A percentile compares a stretch with the other conserved stretches of the same genome.
phyloP scores from a whole-genome alignment of 2,329 filamentous ascomycete species.

The Fonsecaea pedrosoi region DNA sequence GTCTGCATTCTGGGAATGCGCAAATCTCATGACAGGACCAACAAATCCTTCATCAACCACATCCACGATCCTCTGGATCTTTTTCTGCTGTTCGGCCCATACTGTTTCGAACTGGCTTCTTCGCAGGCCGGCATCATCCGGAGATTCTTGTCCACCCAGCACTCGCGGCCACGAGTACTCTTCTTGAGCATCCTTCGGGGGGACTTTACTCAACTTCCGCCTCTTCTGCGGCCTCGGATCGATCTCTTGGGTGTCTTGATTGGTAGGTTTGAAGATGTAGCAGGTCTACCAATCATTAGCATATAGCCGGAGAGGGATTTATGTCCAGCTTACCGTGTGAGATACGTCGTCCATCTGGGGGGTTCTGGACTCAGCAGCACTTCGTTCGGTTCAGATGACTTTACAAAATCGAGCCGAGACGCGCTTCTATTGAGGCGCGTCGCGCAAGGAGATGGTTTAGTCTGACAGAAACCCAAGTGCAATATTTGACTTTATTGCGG shows the following conservation, averaged over 20 bases:
- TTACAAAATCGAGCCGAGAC: not conserved
- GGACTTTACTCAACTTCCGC: slow-evolving; percentile 58
- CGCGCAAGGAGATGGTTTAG: not conserved
- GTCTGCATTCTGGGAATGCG: not conserved
- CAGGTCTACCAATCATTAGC: slow-evolving; percentile 31
- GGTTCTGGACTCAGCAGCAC: not conserved
- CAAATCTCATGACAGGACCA: slow-evolving; percentile 42
- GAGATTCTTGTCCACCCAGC: slow-evolving; percentile 48
- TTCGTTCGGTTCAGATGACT: not conserved
- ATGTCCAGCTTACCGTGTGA: slow-evolving; percentile 22
- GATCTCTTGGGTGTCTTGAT: slow-evolving; percentile 29
- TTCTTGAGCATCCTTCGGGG: slow-evolving; percentile 27
- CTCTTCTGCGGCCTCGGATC: slow-evolving; percentile 62
- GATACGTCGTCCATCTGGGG: slow-evolving; percentile 27
- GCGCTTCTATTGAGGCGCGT: not conserved
- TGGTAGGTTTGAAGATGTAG: slow-evolving; percentile 37
- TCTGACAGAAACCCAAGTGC: not conserved
- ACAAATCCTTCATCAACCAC: slow-evolving; percentile 51
- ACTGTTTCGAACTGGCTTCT: slow-evolving; percentile 48
- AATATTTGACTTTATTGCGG: too few relatives aligned
- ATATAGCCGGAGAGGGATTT: not conserved
- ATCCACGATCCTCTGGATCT: slow-evolving; percentile 50
- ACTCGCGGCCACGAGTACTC: slow-evolving; percentile 47
- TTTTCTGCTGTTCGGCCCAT: slow-evolving; percentile 49
- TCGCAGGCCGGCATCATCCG: slow-evolving; percentile 45